Evolutionary conservation across 768 basidiomycete species (phyloP).

Genomic region (Pleurotus djamor): DNA sequence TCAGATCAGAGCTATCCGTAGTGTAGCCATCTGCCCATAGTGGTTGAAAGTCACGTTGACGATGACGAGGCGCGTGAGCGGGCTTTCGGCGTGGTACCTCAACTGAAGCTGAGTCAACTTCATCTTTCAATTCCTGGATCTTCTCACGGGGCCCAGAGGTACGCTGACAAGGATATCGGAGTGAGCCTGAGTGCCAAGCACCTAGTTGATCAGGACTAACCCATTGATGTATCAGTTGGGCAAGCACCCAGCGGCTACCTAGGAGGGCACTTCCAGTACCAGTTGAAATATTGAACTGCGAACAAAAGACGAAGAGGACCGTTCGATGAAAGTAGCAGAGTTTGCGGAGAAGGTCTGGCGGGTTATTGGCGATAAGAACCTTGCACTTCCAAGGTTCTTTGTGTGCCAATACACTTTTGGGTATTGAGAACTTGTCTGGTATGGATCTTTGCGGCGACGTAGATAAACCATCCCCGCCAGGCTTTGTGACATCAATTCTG

Average conservation of each 20-base stretch:
- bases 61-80: too few relatives aligned
- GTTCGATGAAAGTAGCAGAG: background rate
- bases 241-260: background rate
- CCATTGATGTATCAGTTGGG: background rate
- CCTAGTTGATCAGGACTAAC: too few relatives aligned
- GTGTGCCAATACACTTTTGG: background rate
- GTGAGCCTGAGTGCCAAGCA: too few relatives aligned
- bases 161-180: too few relatives aligned
- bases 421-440: background rate
- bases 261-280: background rate
- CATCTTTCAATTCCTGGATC: too few relatives aligned
- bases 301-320: background rate
- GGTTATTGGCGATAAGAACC: background rate
- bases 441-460: background rate
- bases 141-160: too few relatives aligned
- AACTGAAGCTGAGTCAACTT: too few relatives aligned
- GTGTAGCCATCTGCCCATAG: too few relatives aligned
- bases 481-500: slow-evolving; percentile 15
- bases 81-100: too few relatives aligned
- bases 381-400: background rate
- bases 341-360: background rate
- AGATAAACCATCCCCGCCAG: background rate
- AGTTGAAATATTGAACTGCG: background rate
- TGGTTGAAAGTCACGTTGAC: too few relatives aligned
- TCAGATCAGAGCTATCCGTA: too few relatives aligned